Conservation (phyloP, 306 rosid species). For the Quercus rubra region DNA sequence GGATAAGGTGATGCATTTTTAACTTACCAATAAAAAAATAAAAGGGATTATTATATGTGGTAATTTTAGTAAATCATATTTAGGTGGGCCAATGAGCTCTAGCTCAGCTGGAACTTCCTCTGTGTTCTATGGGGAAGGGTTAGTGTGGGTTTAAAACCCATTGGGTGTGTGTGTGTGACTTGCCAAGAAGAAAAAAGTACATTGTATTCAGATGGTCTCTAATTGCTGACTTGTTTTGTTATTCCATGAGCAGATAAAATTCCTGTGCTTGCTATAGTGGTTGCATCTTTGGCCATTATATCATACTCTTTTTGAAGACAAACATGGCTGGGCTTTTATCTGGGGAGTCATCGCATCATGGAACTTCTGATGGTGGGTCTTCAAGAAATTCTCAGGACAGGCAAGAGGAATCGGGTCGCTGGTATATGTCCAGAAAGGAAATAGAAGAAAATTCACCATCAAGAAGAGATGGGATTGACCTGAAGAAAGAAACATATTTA, state of each 20-base stretch:
- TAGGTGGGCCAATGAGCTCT: no score
- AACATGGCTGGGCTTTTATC: conserved; percentile 39
- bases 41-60: no score
- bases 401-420: conserved; percentile 48
- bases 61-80: no score
- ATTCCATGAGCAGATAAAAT: conserved; percentile 13
- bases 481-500: conserved; percentile 87
- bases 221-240: not conserved
- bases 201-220: not conserved
- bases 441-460: conserved; percentile 91
- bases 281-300: not conserved
- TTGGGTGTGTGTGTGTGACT: no score
- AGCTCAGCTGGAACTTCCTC: no score
- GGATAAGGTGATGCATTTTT: no score
- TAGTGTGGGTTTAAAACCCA: no score
- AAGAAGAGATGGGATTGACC: conserved; percentile 76
- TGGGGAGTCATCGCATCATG: conserved; percentile 38
- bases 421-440: conserved; percentile 83
- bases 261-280: not conserved
- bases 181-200: not conserved
- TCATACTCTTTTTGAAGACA: conserved; percentile 9
- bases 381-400: conserved; percentile 33
- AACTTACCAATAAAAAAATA: no score
- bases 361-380: conserved; percentile 31
- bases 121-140: no score